Evolutionary conservation across 2,329 filamentous ascomycete species (phyloP).

Genomic region (Proliferodiscus dingleyae): DNA sequence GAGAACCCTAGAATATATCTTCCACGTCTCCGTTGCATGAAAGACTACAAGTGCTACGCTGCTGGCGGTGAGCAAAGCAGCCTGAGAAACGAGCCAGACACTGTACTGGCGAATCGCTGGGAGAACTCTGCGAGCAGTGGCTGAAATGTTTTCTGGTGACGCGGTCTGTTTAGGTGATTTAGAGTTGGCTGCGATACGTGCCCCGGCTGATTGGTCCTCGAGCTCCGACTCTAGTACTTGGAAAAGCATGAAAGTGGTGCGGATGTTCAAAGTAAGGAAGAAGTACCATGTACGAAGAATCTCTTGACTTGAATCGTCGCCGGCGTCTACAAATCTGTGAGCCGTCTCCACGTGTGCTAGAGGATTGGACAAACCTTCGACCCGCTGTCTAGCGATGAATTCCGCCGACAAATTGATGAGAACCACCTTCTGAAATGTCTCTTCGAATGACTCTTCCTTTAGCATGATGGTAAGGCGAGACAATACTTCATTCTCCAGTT

Average conservation of each 20-base stretch:
- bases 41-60: conserved; percentile 48
- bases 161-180: conserved; percentile 34
- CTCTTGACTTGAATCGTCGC: conserved; percentile 23
- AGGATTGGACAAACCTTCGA: conserved; percentile 44
- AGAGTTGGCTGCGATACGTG: conserved; percentile 41
- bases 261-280: conserved; percentile 72
- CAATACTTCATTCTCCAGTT: conserved; percentile 81
- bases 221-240: conserved; percentile 68
- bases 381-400: conserved; percentile 59
- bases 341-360: background rate
- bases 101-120: conserved; percentile 64
- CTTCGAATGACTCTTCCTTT: conserved; percentile 61
- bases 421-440: conserved; percentile 70
- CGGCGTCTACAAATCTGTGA: conserved; percentile 36
- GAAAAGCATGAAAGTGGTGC: conserved; percentile 68
- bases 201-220: conserved; percentile 38
- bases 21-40: conserved; percentile 59
- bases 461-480: conserved; percentile 70
- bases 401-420: conserved; percentile 85
- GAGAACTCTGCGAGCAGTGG: conserved; percentile 55
- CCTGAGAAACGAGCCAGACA: conserved; percentile 58
- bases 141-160: conserved; percentile 47
- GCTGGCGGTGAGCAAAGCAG: conserved; percentile 48
- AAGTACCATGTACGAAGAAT: conserved; percentile 53
- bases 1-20: conserved; percentile 57